Conservation (phyloP, 2,329 filamentous ascomycete species). For the Neofusicoccum cordaticola region DNA sequence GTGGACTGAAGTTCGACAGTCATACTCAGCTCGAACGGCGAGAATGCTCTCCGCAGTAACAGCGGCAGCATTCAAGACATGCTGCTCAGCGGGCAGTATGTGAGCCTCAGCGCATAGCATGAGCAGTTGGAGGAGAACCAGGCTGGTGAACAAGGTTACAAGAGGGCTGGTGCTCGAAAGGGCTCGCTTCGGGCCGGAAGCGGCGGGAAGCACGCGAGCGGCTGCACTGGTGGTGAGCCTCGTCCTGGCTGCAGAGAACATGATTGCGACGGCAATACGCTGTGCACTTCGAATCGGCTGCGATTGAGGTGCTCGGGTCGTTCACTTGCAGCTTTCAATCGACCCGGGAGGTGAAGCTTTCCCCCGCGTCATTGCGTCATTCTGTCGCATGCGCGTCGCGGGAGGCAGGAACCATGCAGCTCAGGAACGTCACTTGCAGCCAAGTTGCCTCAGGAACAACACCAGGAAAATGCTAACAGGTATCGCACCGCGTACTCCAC, state of each 20-base stretch:
- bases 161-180: neutral
- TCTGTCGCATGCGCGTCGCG: constrained; percentile 2
- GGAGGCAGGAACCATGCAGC: neutral
- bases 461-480: no score
- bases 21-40: constrained; percentile 29
- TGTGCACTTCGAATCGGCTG: neutral
- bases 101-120: constrained; percentile 22
- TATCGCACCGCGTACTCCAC: no score
- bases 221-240: neutral
- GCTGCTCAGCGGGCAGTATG: constrained; percentile 29
- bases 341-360: neutral
- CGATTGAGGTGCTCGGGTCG: neutral
- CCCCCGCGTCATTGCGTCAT: constrained; percentile 12
- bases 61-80: constrained; percentile 22
- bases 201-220: neutral
- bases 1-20: neutral
- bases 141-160: constrained; percentile 1
- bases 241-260: neutral
- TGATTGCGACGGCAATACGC: neutral
- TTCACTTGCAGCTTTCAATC: neutral
- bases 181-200: neutral
- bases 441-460: no score
- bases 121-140: constrained; percentile 21
- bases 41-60: constrained; percentile 23
- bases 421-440: neutral